These are phyloP conservation scores for Kwoniella newhampshirensis DNA, from an alignment of 768 basidiomycete species.

Conservation along the genomic window DNA sequence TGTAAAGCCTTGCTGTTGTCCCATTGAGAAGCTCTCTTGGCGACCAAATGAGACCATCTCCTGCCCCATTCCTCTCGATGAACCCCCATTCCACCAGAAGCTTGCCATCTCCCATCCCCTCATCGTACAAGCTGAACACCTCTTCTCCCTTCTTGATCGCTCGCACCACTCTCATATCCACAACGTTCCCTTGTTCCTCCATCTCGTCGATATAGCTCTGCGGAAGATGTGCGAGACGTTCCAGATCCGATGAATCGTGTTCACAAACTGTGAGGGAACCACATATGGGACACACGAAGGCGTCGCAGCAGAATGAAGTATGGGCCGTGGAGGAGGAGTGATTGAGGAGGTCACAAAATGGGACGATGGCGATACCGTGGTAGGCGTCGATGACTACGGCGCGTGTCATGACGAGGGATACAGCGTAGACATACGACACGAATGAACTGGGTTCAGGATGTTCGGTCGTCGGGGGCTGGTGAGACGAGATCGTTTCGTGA, in stretches of 20 bases:
- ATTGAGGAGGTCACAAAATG: constrained; percentile 67
- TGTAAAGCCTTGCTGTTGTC: neutral
- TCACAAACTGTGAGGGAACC: constrained; percentile 19
- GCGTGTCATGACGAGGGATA: constrained; percentile 71
- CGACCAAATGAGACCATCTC: constrained; percentile 22
- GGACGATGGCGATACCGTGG: constrained; percentile 78
- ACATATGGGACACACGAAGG: constrained; percentile 24
- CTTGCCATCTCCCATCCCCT: constrained; percentile 18
- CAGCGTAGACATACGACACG: constrained; percentile 59
- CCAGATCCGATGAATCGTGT: constrained; percentile 14
- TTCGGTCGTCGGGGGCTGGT: constrained; percentile 20
- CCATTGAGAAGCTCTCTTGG: neutral
- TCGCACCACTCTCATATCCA: constrained; percentile 24
- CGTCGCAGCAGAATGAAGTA: constrained; percentile 22
- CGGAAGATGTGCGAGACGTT: constrained; percentile 1
- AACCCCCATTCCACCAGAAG: constrained; percentile 35
- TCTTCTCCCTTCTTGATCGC: constrained; percentile 13
- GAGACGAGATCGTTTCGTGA: neutral
- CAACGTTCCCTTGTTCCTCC: constrained; percentile 6
- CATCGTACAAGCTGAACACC: constrained; percentile 25
- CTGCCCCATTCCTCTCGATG: constrained; percentile 11
- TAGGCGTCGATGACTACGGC: constrained; percentile 81
- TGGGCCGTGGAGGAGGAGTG: constrained; percentile 24
- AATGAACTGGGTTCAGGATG: constrained; percentile 29
- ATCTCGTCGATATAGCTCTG: neutral